Base-by-base conservation (phyloP, 495 filamentous ascomycete genomes). In the Penicillium verhagenii region DNA sequence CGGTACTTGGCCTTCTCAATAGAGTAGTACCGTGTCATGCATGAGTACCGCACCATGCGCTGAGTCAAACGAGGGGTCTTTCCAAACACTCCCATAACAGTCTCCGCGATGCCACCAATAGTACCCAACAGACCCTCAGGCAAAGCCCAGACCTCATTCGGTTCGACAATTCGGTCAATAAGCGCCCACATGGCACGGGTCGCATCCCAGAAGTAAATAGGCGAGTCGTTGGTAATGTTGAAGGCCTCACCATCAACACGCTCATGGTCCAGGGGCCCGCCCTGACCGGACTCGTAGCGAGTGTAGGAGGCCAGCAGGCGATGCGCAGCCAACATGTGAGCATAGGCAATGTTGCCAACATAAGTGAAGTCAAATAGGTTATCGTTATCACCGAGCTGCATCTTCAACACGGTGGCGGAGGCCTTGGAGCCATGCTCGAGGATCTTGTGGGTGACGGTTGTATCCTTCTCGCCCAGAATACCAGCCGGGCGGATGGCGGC, bases 121-220 rank as follows among this genome's bases (percentile, higher is more conserved):
- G 79, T 56, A 46, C 86, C 65, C 13, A 89, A 83, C 8, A 90
- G 52, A 33, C 80, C 80, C 52, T 84, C 79, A 6, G 83, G 78
- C 50, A 97, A 78, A 4, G 77, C 74, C 84, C 86, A 89, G 18
- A 91, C 84, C 67, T 88, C 68, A 23, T 84, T 66, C n/a, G 85
- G 80, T 43, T 86, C 81, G 38, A 82, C 75, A 29, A 78, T 70
- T n/a, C 80, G 81, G 33, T 85, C 85, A 11, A 83, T 84, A n/a
- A 84, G 76, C 6, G 77, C 80, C 91, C 92, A 97, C 26, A 93
- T 80, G 35, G 82, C 79, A 35, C 90, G 86, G 31, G 85, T 81
- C 62, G 93, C 88, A 66, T 98, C 95, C 93, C 93, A 98, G 79
- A 98, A 98, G 66, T 96, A 96, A 20, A 96, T 78, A 1, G 94